phyloP scores from a whole-genome alignment of 2,329 filamentous ascomycete species.

The Calonectria multiphialidica region DNA sequence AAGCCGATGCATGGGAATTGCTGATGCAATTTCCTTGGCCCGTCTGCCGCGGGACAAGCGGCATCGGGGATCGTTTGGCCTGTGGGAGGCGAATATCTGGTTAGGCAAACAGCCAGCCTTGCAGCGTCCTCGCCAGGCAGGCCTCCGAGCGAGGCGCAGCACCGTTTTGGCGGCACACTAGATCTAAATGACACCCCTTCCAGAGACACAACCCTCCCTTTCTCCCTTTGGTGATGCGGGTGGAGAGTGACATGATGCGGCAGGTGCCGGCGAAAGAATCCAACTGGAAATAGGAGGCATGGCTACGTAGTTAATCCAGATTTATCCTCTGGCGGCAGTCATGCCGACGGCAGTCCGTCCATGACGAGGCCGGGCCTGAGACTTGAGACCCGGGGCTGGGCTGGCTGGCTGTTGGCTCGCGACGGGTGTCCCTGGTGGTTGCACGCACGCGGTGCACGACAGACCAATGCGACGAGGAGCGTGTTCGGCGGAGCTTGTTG shows the following conservation, averaged over 20 bases:
- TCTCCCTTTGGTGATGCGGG: background rate
- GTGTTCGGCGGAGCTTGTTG: background rate
- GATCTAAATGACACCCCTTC: too few relatives aligned
- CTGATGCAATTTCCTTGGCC: background rate
- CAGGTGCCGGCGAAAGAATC: background rate
- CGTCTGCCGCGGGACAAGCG: background rate
- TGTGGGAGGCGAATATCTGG: slow-evolving; percentile 5
- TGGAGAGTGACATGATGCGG: background rate
- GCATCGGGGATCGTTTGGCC: background rate
- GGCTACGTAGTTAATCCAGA: background rate
- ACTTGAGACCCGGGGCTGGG: background rate
- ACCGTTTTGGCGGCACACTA: background rate
- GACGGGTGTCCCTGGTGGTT: background rate
- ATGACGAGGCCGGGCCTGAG: background rate
- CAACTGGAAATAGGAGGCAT: background rate
- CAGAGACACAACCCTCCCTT: background rate
- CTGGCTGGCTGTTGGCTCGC: background rate
- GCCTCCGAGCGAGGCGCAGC: slow-evolving; percentile 19
- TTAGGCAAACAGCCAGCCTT: slow-evolving; percentile 10
- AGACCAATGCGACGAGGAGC: background rate
- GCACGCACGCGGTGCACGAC: background rate
- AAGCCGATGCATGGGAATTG: background rate
- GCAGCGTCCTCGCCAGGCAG: background rate
- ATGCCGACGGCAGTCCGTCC: background rate
- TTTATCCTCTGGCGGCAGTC: background rate